Evolutionary conservation across 164 flowering plant species (phyloP).

Genomic region (Vitis labrusca): DNA sequence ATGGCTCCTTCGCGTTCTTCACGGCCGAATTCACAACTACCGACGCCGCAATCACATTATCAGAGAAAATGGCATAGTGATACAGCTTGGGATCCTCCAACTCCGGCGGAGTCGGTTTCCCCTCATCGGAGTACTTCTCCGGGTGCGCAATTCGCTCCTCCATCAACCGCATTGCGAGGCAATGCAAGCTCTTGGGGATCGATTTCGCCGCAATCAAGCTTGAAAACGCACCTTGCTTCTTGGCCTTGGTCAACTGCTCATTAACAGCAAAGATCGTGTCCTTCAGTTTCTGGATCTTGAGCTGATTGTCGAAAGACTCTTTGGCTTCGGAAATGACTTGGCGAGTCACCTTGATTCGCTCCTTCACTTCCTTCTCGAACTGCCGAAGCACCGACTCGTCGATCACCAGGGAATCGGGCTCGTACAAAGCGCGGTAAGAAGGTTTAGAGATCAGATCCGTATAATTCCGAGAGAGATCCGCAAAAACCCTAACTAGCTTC

Average conservation of each 20-base stretch:
- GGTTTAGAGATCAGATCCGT: conserved; percentile 46
- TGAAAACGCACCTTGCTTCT: conserved; percentile 53
- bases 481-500: conserved; percentile 44
- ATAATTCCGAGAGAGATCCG: conserved; percentile 50
- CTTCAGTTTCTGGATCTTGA: conserved; percentile 53
- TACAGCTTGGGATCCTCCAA: conserved; percentile 46
- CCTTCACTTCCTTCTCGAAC: conserved; percentile 54
- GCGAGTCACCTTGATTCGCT: conserved; percentile 43
- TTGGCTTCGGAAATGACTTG: conserved; percentile 44
- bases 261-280: conserved; percentile 49
- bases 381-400: conserved; percentile 39
- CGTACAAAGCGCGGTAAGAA: conserved; percentile 26
- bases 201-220: conserved; percentile 52
- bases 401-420: conserved; percentile 25
- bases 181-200: conserved; percentile 45
- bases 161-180: conserved; percentile 50
- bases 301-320: conserved; percentile 52
- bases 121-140: conserved; percentile 39
- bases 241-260: conserved; percentile 45
- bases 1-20: conserved; percentile 48
- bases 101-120: conserved; percentile 27
- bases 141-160: conserved; percentile 51
- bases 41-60: conserved; percentile 49
- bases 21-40: conserved; percentile 55
- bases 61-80: conserved; percentile 53